These are phyloP conservation scores for Phytophthora megakarya DNA, from an alignment of 352 stramenopile genomes.

Conservation along the genomic window DNA sequence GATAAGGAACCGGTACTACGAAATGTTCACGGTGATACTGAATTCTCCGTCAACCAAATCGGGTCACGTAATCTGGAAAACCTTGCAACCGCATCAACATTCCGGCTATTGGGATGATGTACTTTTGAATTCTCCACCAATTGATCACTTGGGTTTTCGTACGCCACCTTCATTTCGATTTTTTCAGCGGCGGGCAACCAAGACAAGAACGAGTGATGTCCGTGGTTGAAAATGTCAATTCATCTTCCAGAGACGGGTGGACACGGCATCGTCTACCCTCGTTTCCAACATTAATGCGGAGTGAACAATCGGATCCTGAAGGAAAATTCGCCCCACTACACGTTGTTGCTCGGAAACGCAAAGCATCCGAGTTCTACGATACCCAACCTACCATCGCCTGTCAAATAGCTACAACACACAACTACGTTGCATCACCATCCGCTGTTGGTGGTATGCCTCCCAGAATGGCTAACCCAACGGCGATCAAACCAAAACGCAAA, in stretches of 20 bases:
- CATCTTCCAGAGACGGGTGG: background rate
- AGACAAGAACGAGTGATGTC: background rate
- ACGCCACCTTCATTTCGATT: conserved; percentile 1
- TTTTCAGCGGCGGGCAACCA: background rate
- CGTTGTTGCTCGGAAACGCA: conserved; percentile 6
- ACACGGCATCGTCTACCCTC: background rate
- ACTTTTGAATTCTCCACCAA: background rate
- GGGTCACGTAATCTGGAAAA: conserved; percentile 3
- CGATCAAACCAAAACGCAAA: conserved; percentile 25
- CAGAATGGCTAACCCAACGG: background rate
- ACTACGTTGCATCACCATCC: background rate
- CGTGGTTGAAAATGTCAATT: background rate
- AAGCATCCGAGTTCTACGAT: background rate
- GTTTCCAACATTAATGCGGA: background rate
- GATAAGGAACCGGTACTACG: background rate
- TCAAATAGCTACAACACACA: background rate
- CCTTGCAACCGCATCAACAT: conserved; percentile 1
- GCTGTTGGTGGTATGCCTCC: background rate
- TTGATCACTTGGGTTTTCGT: conserved; percentile 5
- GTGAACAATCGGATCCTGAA: background rate
- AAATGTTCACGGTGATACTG: background rate
- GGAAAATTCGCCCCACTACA: background rate
- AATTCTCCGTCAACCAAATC: conserved; percentile 1
- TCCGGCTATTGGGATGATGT: background rate
- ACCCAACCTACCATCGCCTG: too few species aligned